A percentile compares a stretch with the other conserved stretches of the same genome.
phyloP scores from a whole-genome alignment of 1,139 yeast genomes.

The Blastobotrys elegans region DNA sequence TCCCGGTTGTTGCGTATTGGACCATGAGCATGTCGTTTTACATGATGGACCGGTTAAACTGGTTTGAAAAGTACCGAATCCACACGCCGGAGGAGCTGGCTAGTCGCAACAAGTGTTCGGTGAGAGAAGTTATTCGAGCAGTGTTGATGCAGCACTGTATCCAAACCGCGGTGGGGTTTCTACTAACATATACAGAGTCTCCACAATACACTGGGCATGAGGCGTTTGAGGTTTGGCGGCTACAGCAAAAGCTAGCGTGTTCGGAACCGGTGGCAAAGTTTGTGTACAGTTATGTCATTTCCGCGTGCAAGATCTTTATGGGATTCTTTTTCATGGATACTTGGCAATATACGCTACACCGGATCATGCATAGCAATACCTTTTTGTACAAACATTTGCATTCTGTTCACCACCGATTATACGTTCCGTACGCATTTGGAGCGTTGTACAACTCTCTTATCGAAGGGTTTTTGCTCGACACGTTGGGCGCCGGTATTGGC shows the following conservation, averaged over 20 bases:
- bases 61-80: conserved; percentile 78
- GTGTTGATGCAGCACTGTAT: conserved; percentile 79
- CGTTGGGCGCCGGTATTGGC: conserved; percentile 87
- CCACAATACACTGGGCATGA: conserved; percentile 71
- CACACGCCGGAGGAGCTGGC: conserved; percentile 87
- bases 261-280: conserved; percentile 16
- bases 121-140: conserved; percentile 66
- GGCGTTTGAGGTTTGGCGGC: conserved; percentile 59
- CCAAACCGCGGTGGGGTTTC: conserved; percentile 67
- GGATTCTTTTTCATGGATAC: conserved; percentile 81
- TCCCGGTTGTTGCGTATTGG: conserved; percentile 87
- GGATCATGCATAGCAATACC: conserved; percentile 81
- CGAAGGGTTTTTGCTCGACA: conserved; percentile 89
- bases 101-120: conserved; percentile 67
- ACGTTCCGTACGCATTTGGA: conserved; percentile 96
- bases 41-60: conserved; percentile 61
- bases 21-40: conserved; percentile 66
- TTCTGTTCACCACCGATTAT: conserved; percentile 88
- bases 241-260: conserved; percentile 39
- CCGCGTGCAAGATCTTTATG: conserved; percentile 48
- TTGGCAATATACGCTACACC: conserved; percentile 88
- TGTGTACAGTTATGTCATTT: conserved; percentile 34
- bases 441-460: conserved; percentile 91
- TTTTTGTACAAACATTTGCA: conserved; percentile 74
- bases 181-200: conserved; percentile 54